Evolutionary conservation across 192 early-diverging fungal species (phyloP).

Genomic region (Coemansia sp.): DNA sequence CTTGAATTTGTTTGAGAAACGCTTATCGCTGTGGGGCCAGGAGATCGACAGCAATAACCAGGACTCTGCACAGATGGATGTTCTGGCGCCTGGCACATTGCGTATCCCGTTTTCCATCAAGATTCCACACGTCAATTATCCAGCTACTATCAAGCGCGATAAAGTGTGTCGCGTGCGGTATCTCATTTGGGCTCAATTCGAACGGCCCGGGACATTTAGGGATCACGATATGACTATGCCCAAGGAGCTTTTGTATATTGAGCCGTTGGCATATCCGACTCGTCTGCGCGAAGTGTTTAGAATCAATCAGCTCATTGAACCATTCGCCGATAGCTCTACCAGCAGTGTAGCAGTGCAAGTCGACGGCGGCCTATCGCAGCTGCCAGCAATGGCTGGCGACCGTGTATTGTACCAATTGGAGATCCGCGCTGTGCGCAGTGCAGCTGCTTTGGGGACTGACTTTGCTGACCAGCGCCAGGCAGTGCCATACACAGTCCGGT

Average conservation of each 20-base stretch:
- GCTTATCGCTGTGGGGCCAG: constrained; percentile 31
- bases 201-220: constrained; percentile 33
- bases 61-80: constrained; percentile 3
- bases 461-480: not conserved
- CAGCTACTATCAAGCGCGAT: constrained; percentile 32
- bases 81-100: constrained; percentile 36
- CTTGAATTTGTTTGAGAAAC: constrained; percentile 38
- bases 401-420: constrained; percentile 33
- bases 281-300: constrained; percentile 3
- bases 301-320: constrained; percentile 14
- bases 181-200: constrained; percentile 36
- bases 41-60: not conserved
- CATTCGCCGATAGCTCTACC: not conserved
- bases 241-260: constrained; percentile 33
- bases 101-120: constrained; percentile 38
- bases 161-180: constrained; percentile 39
- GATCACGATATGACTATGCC: constrained; percentile 24
- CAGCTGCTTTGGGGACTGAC: not conserved
- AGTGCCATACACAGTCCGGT: constrained; percentile 10
- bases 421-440: constrained; percentile 5
- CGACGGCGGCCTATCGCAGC: constrained; percentile 16
- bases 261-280: constrained; percentile 35
- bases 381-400: constrained; percentile 44
- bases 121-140: constrained; percentile 42
- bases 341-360: constrained; percentile 23